These are phyloP conservation scores for Neodidymelliopsis sp. DNA, from an alignment of 2,329 filamentous ascomycete genomes.

Conservation along the genomic window DNA sequence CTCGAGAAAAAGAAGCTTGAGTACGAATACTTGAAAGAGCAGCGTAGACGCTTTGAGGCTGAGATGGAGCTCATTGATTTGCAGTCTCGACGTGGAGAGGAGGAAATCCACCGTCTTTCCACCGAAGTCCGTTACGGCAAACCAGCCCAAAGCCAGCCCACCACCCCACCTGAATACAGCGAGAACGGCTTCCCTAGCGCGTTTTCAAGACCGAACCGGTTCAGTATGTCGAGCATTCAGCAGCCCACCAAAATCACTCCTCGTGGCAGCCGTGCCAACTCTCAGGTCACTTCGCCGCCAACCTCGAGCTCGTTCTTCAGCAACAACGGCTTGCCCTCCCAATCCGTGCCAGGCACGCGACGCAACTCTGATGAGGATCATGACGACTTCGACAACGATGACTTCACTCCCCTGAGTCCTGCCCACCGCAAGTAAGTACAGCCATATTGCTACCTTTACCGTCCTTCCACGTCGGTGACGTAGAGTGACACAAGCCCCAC, in stretches of 20 bases:
- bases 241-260: conserved; percentile 71
- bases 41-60: conserved; percentile 86
- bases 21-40: conserved; percentile 88
- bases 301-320: conserved; percentile 50
- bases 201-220: conserved; percentile 84
- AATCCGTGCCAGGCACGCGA: conserved; percentile 84
- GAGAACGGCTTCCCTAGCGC: conserved; percentile 81
- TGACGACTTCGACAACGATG: conserved; percentile 84
- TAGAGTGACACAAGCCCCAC: conserved; percentile 25
- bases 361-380: conserved; percentile 89
- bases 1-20: conserved; percentile 93
- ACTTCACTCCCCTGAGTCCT: conserved; percentile 47
- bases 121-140: conserved; percentile 78
- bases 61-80: conserved; percentile 91
- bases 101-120: conserved; percentile 84
- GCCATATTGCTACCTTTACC: conserved; percentile 12
- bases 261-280: conserved; percentile 77
- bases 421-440: conserved; percentile 47
- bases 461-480: conserved; percentile 1
- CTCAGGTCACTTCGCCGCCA: conserved; percentile 80
- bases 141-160: conserved; percentile 80
- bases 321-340: conserved; percentile 74
- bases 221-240: conserved; percentile 82
- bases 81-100: conserved; percentile 81
- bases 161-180: conserved; percentile 91